phyloP scores from a whole-genome alignment of 2,329 filamentous ascomycete genomes.

The Penicillium glabrum region DNA sequence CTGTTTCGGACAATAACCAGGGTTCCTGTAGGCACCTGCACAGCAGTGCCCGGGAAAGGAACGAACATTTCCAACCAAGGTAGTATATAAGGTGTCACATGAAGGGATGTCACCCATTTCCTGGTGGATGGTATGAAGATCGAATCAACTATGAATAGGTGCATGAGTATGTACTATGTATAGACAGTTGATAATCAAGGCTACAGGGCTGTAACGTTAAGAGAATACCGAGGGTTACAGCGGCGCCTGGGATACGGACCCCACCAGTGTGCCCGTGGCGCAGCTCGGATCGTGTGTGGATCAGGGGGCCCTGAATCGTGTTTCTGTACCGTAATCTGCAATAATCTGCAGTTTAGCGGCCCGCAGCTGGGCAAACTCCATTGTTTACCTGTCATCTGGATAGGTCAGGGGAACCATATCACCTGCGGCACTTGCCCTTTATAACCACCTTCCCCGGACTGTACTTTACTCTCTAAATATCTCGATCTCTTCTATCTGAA shows the following conservation, averaged over 20 bases:
- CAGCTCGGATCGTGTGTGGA: neutral
- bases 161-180: too few relatives aligned
- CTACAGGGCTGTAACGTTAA: too few relatives aligned
- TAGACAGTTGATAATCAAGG: too few relatives aligned
- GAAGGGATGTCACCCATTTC: neutral
- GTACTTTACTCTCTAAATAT: neutral
- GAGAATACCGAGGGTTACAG: neutral
- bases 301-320: neutral
- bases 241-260: neutral
- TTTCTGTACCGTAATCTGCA: neutral
- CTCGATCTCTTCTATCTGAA: neutral
- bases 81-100: neutral
- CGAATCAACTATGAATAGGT: too few relatives aligned
- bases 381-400: constrained; percentile 10
- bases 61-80: neutral
- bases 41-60: neutral
- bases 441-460: neutral
- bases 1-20: neutral
- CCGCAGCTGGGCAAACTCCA: neutral
- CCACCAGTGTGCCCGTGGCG: neutral
- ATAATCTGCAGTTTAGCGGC: neutral
- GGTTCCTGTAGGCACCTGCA: constrained; percentile 7
- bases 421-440: constrained; percentile 6
- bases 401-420: constrained; percentile 17
- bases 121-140: neutral